Evolutionary conservation across 768 basidiomycete genomes (phyloP), one percentile per base, ranked within the genome.

Genomic region (Hericium rajendrae): DNA sequence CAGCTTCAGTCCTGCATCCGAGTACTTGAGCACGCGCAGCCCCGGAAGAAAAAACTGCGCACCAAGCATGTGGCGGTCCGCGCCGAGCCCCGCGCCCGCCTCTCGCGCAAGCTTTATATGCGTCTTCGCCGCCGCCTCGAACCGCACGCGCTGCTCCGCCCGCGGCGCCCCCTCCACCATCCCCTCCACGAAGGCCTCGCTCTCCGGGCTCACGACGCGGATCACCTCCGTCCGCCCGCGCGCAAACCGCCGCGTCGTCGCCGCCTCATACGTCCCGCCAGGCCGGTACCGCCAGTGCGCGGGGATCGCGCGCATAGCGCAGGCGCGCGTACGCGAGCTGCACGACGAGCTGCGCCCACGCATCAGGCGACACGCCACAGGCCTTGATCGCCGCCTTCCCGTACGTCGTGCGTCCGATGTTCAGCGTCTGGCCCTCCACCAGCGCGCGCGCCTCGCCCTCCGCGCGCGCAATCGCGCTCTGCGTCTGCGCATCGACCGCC

Each of bases 171-270:
- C 63, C 2, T 84, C 79, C 61, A 86, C 79, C 89, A 93, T 93
- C 57, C 81, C 83, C 52, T 64, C 68, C n/a, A 82, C 84, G 79
- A 87, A 97, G 12, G 77, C 80, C 64, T 90, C 88, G 38, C 83
- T 80, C 70, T 94, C 87, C 49, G 73, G 74, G 12, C 82, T 85
- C 13, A 92, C 86, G 52, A 91, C 85, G 5, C 94, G 78, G 58
- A 97, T 91, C n/a, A 91, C 86, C 73, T 97, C 94, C 24, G 94
- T 97, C 50, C 94, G 79, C 13, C 94, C 94, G 66, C 93, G 89
- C 71, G 79, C 78, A 71, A 88, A 97, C 68, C 80, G 82, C 37
- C 94, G 78, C n/a, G 92, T 94, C 59, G 89, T 85, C 38, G 93
- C 93, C 57, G 91, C 88, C 72, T 97, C 94, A 68, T 97, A 97